phyloP scores from a whole-genome alignment of 2,329 filamentous ascomycete species.

The Pezicula rhizophila region DNA sequence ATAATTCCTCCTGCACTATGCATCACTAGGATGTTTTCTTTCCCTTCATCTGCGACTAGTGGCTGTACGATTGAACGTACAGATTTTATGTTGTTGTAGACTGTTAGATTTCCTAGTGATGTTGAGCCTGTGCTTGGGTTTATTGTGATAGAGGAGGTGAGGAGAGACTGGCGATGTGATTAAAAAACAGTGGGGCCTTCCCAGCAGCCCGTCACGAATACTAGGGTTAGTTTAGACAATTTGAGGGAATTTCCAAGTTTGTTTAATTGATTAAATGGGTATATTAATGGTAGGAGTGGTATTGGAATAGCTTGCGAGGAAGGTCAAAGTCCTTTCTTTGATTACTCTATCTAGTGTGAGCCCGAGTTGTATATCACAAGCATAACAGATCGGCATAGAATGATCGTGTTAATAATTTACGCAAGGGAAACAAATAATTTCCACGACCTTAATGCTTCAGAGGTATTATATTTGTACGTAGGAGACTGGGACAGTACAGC shows the following conservation, averaged over 20 bases:
- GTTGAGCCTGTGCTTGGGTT: conserved; percentile 17
- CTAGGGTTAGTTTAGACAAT: conserved; percentile 10
- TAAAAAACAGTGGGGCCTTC: conserved; percentile 19
- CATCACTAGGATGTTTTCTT: conserved; percentile 16
- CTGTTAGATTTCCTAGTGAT: conserved; percentile 12
- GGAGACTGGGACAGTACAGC: too few species aligned
- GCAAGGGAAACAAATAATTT: too few species aligned
- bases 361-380: too few species aligned
- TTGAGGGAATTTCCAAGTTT: background rate
- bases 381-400: too few species aligned
- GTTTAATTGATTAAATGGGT: background rate
- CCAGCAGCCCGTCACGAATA: conserved; percentile 22
- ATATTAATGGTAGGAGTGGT: too few species aligned
- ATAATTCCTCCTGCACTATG: conserved; percentile 21
- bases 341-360: too few species aligned
- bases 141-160: conserved; percentile 2
- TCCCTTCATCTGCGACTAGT: conserved; percentile 9
- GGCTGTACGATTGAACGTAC: conserved; percentile 12
- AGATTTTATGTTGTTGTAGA: conserved; percentile 18
- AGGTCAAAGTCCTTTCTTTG: too few species aligned
- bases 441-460: too few species aligned
- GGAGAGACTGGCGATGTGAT: conserved; percentile 4
- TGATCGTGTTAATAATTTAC: too few species aligned
- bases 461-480: too few species aligned
- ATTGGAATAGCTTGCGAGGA: too few species aligned